Percentiles rank a stretch among this genome's conserved stretches.
Evolutionary conservation across 1,284 basidiomycete species (phyloP).

Genomic region (Ustilago bromivora): DNA sequence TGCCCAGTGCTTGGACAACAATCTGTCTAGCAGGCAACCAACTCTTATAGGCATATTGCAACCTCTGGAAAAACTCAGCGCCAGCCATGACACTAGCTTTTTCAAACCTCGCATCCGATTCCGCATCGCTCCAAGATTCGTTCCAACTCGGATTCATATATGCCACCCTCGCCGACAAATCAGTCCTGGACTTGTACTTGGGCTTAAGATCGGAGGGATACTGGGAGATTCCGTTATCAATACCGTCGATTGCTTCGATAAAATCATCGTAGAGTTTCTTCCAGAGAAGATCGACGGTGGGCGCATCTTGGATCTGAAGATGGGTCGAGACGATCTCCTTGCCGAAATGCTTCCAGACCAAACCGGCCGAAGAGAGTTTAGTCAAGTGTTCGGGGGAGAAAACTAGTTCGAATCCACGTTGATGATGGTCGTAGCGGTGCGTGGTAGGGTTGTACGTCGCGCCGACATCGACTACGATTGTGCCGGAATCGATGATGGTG

Average conservation of each 20-base stretch:
- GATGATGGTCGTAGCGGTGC: conserved; percentile 94
- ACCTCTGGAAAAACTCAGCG: conserved; percentile 82
- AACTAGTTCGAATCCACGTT: conserved; percentile 88
- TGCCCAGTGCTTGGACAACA: conserved; percentile 78
- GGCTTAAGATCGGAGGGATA: conserved; percentile 58
- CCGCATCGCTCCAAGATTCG: conserved; percentile 49
- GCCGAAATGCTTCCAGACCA: conserved; percentile 87
- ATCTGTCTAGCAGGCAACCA: conserved; percentile 94
- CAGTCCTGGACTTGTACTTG: conserved; percentile 65
- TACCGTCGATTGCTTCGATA: conserved; percentile 92
- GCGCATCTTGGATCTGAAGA: conserved; percentile 75
- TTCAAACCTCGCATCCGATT: conserved; percentile 73
- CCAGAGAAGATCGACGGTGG: conserved; percentile 81
- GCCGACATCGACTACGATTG: conserved; percentile 98
- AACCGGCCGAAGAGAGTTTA: conserved; percentile 91
- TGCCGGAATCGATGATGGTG: conserved; percentile 81
- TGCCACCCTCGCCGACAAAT: conserved; percentile 64
- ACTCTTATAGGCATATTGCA: conserved; percentile 85
- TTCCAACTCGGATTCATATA: conserved; percentile 68
- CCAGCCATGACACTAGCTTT: conserved; percentile 87
- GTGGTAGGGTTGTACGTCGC: conserved; percentile 85
- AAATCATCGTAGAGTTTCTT: conserved; percentile 91
- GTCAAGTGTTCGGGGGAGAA: conserved; percentile 84
- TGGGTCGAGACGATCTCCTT: conserved; percentile 83
- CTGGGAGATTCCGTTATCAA: conserved; percentile 75